Conservation (phyloP, 495 filamentous ascomycete species). For the Penicillium cinerascens region DNA sequence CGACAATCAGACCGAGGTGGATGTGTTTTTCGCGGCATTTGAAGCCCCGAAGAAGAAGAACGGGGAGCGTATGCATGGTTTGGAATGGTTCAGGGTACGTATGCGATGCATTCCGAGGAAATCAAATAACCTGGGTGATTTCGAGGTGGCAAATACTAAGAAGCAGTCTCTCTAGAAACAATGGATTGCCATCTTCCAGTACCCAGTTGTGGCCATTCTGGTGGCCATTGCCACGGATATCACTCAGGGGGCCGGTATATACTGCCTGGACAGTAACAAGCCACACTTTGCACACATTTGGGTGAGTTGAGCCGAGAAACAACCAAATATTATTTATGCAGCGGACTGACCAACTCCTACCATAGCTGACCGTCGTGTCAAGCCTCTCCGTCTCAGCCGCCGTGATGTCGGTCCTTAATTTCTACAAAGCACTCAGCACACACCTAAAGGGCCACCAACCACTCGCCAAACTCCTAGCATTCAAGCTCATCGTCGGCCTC, state of each 20-base stretch:
- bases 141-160: not conserved
- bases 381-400: conserved; percentile 25
- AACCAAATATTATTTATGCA: too few relatives aligned
- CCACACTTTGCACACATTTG: conserved; percentile 35
- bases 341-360: not conserved
- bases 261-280: conserved; percentile 26
- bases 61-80: conserved; percentile 9
- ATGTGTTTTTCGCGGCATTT: conserved; percentile 21
- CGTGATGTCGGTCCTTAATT: conserved; percentile 18
- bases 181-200: conserved; percentile 30
- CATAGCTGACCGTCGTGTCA: conserved; percentile 22
- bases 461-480: conserved; percentile 28
- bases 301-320: conserved; percentile 12
- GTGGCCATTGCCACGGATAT: conserved; percentile 26
- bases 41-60: conserved; percentile 9
- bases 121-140: too few relatives aligned
- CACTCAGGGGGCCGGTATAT: conserved; percentile 25
- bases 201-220: conserved; percentile 25
- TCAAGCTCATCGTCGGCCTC: conserved; percentile 34
- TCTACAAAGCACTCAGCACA: conserved; percentile 23
- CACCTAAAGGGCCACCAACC: conserved; percentile 21
- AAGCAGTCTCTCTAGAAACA: conserved; percentile 16
- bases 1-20: conserved; percentile 11
- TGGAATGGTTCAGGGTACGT: conserved; percentile 20
- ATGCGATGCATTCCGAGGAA: too few relatives aligned